Percentiles rank a stretch among this genome's conserved stretches.
Evolutionary conservation across 345 rosid species (phyloP).

Genomic region (Abelmoschus esculentus): DNA sequence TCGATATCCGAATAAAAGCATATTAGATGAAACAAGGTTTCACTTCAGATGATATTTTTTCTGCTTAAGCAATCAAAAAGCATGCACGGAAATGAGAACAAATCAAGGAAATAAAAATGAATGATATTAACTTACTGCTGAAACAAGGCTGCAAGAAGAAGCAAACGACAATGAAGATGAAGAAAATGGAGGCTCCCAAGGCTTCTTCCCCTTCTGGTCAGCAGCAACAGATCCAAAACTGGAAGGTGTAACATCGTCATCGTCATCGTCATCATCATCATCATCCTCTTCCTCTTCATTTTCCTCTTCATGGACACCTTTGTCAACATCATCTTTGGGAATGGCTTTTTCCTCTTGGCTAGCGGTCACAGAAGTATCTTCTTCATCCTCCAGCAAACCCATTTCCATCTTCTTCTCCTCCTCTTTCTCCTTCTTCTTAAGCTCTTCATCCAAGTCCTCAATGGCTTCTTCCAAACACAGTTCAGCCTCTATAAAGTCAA

Average conservation of each 20-base stretch:
- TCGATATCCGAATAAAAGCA: not conserved
- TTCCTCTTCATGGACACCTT: slow-evolving; percentile 30
- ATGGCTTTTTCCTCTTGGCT: slow-evolving; percentile 29
- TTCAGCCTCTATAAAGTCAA: slow-evolving; percentile 80
- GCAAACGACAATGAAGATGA: slow-evolving; percentile 67
- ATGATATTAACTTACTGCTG: slow-evolving; percentile 43
- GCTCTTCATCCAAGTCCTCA: slow-evolving; percentile 73
- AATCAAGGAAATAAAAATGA: not conserved
- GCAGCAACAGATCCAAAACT: slow-evolving; percentile 69
- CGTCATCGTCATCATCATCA: slow-evolving; percentile 38
- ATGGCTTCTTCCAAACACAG: slow-evolving; percentile 78
- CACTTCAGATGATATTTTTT: not conserved
- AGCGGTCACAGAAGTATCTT: slow-evolving; percentile 28
- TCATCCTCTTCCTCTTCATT: slow-evolving; percentile 28
- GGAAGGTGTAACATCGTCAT: slow-evolving; percentile 51
- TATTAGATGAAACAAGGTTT: not conserved
- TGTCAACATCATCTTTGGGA: slow-evolving; percentile 29
- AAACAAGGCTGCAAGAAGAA: slow-evolving; percentile 56
- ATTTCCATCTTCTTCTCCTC: slow-evolving; percentile 50
- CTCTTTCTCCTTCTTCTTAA: slow-evolving; percentile 57
- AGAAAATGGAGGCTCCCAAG: slow-evolving; percentile 53
- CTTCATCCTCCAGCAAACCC: slow-evolving; percentile 38
- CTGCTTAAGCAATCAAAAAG: not conserved
- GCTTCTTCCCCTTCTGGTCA: slow-evolving; percentile 36
- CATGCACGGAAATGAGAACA: not conserved